Percentiles rank a stretch among this genome's conserved stretches.
Conservation (phyloP, 1,139 yeast genomes). For the Suzukiozyma palmioleophila region DNA sequence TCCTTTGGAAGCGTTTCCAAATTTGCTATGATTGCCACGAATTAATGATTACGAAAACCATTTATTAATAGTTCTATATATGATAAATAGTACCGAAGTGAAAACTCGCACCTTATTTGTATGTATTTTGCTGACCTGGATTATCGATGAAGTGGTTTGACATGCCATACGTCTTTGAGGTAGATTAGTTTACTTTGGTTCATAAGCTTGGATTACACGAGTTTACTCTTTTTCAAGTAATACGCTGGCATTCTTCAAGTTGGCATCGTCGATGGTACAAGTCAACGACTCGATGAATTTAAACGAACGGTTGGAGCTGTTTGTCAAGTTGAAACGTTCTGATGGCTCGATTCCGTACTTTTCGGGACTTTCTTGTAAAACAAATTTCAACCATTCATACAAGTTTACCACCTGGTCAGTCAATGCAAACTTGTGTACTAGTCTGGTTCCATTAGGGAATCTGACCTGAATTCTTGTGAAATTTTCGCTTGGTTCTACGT, state of each 20-base stretch:
- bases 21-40: not conserved
- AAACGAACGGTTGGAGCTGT: constrained; percentile 60
- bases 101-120: not conserved
- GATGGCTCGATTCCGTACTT: constrained; percentile 43
- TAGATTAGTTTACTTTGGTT: no score
- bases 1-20: constrained; percentile 23
- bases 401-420: constrained; percentile 47
- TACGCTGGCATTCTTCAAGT: constrained; percentile 76
- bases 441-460: constrained; percentile 78
- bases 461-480: constrained; percentile 82
- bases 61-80: not conserved
- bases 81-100: not conserved
- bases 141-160: no score
- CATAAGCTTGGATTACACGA: no score
- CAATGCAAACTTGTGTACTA: constrained; percentile 65
- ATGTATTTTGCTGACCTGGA: not conserved
- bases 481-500: constrained; percentile 54
- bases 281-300: constrained; percentile 61
- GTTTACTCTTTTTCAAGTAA: constrained; percentile 52
- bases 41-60: not conserved
- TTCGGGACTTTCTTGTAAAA: constrained; percentile 45
- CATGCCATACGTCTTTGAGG: no score
- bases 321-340: constrained; percentile 47
- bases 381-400: constrained; percentile 49
- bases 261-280: constrained; percentile 65